Conservation (phyloP, 345 rosid species). For the Camelina laxa region DNA sequence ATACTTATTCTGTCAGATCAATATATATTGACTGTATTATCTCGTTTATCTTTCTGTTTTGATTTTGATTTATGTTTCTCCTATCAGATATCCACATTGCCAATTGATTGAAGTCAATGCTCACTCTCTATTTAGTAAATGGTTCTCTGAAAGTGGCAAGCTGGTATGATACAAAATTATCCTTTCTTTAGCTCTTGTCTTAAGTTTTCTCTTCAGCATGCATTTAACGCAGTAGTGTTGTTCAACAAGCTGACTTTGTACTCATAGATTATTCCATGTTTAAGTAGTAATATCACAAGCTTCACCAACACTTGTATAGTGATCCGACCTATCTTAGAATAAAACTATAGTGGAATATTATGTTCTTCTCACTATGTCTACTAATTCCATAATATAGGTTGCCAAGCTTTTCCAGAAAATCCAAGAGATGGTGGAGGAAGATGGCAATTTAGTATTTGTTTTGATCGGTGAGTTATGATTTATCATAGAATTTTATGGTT, state of each 20-base stretch:
- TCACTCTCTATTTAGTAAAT: slow-evolving; percentile 96
- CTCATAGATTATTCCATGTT: slow-evolving; percentile 19
- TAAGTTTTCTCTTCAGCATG: slow-evolving; percentile 32
- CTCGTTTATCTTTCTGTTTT: background rate
- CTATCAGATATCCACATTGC: slow-evolving; percentile 81
- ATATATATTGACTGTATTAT: background rate
- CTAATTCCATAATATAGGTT: slow-evolving; percentile 56
- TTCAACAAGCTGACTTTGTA: slow-evolving; percentile 13
- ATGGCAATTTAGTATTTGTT: slow-evolving; percentile 95
- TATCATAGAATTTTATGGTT: background rate
- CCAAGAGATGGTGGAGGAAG: slow-evolving; percentile 99
- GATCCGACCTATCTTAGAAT: background rate
- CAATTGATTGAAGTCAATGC: slow-evolving; percentile 98
- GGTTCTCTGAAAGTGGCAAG: slow-evolving; percentile 99
- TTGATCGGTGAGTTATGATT: slow-evolving; percentile 83
- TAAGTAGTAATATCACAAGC: slow-evolving; percentile 12
- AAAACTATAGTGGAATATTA: background rate
- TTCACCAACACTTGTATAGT: slow-evolving; percentile 19
- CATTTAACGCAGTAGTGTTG: background rate
- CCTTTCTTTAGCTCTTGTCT: slow-evolving; percentile 11
- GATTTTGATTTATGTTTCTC: slow-evolving; percentile 34
- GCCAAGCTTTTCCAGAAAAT: slow-evolving; percentile 97
- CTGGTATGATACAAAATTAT: slow-evolving; percentile 60
- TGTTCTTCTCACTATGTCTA: slow-evolving; percentile 8
- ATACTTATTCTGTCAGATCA: background rate